Evolutionary conservation across 768 basidiomycete species (phyloP), one percentile per base, ranked within the genome.

Genomic region (Russula griseocarnosa): DNA sequence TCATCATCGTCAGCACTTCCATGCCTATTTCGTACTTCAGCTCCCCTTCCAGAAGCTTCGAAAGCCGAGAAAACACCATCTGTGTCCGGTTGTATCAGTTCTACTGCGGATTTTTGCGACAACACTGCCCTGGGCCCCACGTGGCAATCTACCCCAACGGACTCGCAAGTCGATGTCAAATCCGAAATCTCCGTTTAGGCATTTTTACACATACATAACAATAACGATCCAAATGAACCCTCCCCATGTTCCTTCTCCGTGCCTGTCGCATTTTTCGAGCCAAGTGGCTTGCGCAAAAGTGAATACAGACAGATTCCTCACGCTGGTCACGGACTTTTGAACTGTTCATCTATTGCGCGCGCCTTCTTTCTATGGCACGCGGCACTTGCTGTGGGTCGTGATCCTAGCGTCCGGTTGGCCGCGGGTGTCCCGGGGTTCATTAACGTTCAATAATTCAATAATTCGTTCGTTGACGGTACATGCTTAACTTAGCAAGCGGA

Each of bases 291-390:
- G 24, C 28, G 11, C 52, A n/a, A 32, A 38, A 44, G 20, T 26
- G 28, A 22, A 44, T 42, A 30, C 42, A 11, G 5, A 22, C 13
- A 18, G 30, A 32, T 18, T 28, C 53, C n/a, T 50, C 46, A 36
- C 44, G 13, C 61, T 42, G 20, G 32, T 30, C 46, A n/a, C 61
- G 61, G 47, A 62, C 55, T 55, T 55, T 61, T 62, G 40, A 38
- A 34, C 24, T 28, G 16, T 38, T 42, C 30, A 14, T 36, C 13
- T 20, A 5, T 34, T 32, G 47, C 18, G 36, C 20, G 18, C 42
- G n/a, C n/a, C 1, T 30, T 55, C 22, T 53, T 42, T 52, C 13
- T 47, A 36, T 30, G 20, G 20, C 42, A 57, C 36, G 28, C 40
- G 20, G 20, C 51, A 51, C 36, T 50, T 42, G 22, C 26, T 34